Conservation (phyloP, 106 monocot species). For the Dactylorhiza incarnata region DNA sequence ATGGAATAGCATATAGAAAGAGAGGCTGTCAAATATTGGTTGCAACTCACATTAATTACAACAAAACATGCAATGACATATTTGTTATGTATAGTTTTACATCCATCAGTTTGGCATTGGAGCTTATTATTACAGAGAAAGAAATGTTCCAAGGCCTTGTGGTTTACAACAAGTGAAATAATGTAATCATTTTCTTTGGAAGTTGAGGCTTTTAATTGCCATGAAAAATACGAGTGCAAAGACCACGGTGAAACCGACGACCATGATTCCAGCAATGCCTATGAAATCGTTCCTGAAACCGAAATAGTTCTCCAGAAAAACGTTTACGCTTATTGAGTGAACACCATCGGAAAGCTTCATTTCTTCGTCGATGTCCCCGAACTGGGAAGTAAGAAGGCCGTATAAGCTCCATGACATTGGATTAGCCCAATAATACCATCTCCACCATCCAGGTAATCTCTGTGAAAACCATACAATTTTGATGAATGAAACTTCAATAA, state of each 20-base stretch:
- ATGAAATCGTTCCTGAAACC: constrained; percentile 78
- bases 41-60: neutral
- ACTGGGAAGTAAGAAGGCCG: constrained; percentile 90
- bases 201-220: constrained; percentile 75
- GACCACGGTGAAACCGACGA: constrained; percentile 60
- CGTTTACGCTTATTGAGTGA: constrained; percentile 34
- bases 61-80: neutral
- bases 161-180: no score
- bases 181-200: constrained; percentile 65
- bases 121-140: neutral
- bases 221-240: constrained; percentile 84
- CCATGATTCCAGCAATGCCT: constrained; percentile 64
- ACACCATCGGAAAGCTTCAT: constrained; percentile 69
- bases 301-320: constrained; percentile 60
- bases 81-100: neutral
- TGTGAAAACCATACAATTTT: constrained; percentile 20
- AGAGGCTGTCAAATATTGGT: neutral
- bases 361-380: constrained; percentile 53
- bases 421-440: constrained; percentile 99
- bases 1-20: neutral
- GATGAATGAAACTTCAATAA: neutral
- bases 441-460: constrained; percentile 95
- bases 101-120: neutral
- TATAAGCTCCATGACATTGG: constrained; percentile 91
- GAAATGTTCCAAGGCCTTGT: neutral